Percentiles rank a stretch among this genome's conserved stretches.
phyloP scores from a whole-genome alignment of 2,329 filamentous ascomycete genomes.

The Ilyonectria mors-panacis region DNA sequence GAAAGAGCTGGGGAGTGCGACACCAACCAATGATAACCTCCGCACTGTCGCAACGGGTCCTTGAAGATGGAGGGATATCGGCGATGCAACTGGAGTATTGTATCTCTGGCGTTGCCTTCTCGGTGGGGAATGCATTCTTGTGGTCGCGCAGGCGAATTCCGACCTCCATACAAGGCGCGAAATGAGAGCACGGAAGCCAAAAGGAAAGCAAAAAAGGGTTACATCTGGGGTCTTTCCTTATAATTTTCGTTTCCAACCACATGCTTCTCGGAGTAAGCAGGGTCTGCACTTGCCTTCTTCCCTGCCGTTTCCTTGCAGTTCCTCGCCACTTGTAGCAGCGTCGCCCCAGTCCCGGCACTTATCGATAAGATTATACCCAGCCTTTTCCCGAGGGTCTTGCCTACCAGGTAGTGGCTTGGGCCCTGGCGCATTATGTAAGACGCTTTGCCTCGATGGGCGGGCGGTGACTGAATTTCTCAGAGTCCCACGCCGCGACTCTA shows the following conservation, averaged over 20 bases:
- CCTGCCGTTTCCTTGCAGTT: constrained; percentile 15
- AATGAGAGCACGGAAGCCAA: background rate
- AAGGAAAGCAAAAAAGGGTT: constrained; percentile 4
- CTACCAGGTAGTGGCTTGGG: constrained; percentile 18
- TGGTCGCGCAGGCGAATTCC: constrained; percentile 25
- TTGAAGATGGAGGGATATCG: background rate
- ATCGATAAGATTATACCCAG: constrained; percentile 47
- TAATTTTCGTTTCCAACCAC: constrained; percentile 20
- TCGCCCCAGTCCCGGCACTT: constrained; percentile 24
- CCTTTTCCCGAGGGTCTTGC: constrained; percentile 8
- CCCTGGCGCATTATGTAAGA: constrained; percentile 43
- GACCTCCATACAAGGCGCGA: constrained; percentile 1
- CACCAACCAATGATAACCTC: constrained; percentile 14
- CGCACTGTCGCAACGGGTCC: constrained; percentile 11
- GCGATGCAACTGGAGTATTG: constrained; percentile 18
- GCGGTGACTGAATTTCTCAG: constrained; percentile 43
- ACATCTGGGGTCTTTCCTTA: constrained; percentile 10
- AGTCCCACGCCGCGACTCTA: constrained; percentile 42
- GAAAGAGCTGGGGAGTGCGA: background rate
- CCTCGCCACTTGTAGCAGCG: background rate
- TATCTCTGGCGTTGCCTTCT: constrained; percentile 13
- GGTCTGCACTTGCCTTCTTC: constrained; percentile 3
- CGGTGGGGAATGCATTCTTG: constrained; percentile 17
- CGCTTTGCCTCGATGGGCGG: constrained; percentile 35
- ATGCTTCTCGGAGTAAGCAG: constrained; percentile 19